Conservation (phyloP, 768 basidiomycete species). For the Boletus reticuloceps region DNA sequence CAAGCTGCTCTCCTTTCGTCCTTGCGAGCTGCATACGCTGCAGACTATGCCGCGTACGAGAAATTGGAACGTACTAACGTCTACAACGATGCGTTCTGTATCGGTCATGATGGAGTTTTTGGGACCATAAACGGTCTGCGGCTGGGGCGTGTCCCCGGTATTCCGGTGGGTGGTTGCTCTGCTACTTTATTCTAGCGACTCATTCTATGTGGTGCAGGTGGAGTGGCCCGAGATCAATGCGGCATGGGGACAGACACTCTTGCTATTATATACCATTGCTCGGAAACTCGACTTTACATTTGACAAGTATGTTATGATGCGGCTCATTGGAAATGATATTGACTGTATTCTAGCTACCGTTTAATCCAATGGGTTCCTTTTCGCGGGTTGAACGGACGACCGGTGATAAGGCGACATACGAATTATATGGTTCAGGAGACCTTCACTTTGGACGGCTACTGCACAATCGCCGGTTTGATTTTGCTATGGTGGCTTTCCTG, state of each 20-base stretch:
- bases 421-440: conserved; percentile 94
- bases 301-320: conserved; percentile 56
- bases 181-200: neutral
- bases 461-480: conserved; percentile 94
- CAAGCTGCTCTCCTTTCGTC: conserved; percentile 70
- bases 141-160: conserved; percentile 81
- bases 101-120: conserved; percentile 91
- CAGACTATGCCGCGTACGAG: conserved; percentile 73
- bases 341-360: conserved; percentile 60
- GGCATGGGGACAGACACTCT: conserved; percentile 95
- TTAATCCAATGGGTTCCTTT: conserved; percentile 91
- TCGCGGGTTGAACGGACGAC: conserved; percentile 84
- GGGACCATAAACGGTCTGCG: conserved; percentile 98
- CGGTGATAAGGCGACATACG: conserved; percentile 83
- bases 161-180: conserved; percentile 53
- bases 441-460: conserved; percentile 82
- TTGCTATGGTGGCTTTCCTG: conserved; percentile 93
- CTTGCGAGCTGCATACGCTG: conserved; percentile 72
- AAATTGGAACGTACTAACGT: conserved; percentile 91
- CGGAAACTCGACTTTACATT: conserved; percentile 89
- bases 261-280: conserved; percentile 87
- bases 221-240: conserved; percentile 99
- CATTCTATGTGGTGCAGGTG: conserved; percentile 49
- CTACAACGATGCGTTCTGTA: conserved; percentile 94
- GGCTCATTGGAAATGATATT: conserved; percentile 2